Base-by-base conservation (phyloP, 73 alveolate genomes). In the Paramecium primaurelia region DNA sequence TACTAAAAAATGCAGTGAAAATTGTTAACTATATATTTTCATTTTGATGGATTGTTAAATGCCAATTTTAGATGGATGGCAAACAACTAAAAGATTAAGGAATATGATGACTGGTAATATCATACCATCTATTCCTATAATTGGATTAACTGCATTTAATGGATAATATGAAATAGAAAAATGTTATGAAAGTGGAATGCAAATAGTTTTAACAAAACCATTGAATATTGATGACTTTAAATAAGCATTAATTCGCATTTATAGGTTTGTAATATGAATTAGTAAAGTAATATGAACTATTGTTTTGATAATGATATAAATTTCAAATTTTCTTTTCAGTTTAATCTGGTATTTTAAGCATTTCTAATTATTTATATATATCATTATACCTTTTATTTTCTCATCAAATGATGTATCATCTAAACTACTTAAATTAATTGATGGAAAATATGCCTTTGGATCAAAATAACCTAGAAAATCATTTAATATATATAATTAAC, bases 1-100 rank as follows among this genome's bases (percentile, higher is more conserved):
- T 12, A 32, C 71, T 34, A 71, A 64, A 32, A 58, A 73, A 89
- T 71, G 94, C 51, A 6, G 64, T 26, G 38, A 22, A 25, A 30
- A 69, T 26, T 89, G 94, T 26, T 34, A 77, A 20, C 77, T 68
- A 11, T 89, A 40, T 89, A 37, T 26, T 28, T 77, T 83, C 4
- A 89, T 89, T 10, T 47, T 89, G 7, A 47, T 89, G 88, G 94
- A 89, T 45, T 89, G 94, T 30, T 51, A 89, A 47, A 89, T 89
- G 94, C 94, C 94, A 25, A 51, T 89, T 42, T 26, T 89, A 88
- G 88, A 89, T 89, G 94, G 94, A 25, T 89, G 94, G 94, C 59
- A 69, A 14, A 38, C 92, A 32, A 83, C 94, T 1, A 89, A 45
- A 71, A 60, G 75, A 45, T 45, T 89, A 34, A 47, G 80, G 14